A percentile compares a stretch with the other conserved stretches of the same genome.
phyloP scores from a whole-genome alignment of 768 basidiomycete genomes.

The Asterophora lycoperdoides region DNA sequence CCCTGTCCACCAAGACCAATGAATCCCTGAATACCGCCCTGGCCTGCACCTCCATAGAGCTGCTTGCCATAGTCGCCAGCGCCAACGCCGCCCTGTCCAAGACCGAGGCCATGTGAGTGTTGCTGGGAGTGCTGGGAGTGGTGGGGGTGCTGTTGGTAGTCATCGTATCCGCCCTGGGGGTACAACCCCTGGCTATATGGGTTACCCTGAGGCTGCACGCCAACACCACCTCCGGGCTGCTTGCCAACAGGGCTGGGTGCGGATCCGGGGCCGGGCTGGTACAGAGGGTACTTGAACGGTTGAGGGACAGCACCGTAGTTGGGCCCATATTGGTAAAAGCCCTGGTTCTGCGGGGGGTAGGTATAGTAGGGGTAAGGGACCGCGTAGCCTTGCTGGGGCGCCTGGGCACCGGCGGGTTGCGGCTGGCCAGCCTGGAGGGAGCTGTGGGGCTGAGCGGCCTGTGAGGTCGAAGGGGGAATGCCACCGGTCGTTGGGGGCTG shows the following conservation, averaged over 20 bases:
- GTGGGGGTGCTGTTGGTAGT: conserved; percentile 46
- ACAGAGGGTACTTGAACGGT: conserved; percentile 77
- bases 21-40: conserved; percentile 64
- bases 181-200: conserved; percentile 64
- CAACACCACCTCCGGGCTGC: conserved; percentile 53
- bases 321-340: conserved; percentile 64
- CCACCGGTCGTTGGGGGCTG: conserved; percentile 43
- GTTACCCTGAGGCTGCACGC: conserved; percentile 45
- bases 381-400: conserved; percentile 61
- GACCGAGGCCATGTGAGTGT: conserved; percentile 49
- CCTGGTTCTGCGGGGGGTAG: conserved; percentile 67
- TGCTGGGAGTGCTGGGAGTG: conserved; percentile 50
- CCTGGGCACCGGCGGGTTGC: conserved; percentile 57
- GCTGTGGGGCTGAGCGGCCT: conserved; percentile 53
- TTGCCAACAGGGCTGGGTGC: conserved; percentile 64
- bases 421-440: conserved; percentile 50
- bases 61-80: conserved; percentile 43
- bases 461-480: conserved; percentile 50
- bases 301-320: conserved; percentile 53
- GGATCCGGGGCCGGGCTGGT: conserved; percentile 63
- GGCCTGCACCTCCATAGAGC: conserved; percentile 43
- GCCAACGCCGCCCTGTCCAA: conserved; percentile 36
- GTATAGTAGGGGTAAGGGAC: conserved; percentile 59
- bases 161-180: conserved; percentile 49
- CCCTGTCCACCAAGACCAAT: conserved; percentile 58